Base-by-base conservation (phyloP, 495 filamentous ascomycete species). In the Aspergillus steynii region DNA sequence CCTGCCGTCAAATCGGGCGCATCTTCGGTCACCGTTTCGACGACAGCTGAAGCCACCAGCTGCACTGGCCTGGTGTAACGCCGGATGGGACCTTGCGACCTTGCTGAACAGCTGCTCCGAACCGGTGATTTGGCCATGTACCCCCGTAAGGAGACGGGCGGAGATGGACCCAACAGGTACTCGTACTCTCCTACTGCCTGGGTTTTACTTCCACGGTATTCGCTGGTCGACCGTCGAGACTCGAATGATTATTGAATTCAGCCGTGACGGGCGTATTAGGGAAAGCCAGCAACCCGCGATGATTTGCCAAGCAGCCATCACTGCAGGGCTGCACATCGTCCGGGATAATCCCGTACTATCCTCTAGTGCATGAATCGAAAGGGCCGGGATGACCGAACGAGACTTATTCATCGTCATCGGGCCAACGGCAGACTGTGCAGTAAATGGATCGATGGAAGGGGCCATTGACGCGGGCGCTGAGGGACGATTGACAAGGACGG, bases 281-380 rank as follows among this genome's bases (percentile, higher is more conserved):
- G 34, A 32, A 32, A 34, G 8, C 14, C 20, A 28, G 51, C 15
- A 53, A 31, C 15, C 29, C 31, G 25, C 50, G 50, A 28, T 50
- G 34, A 31, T 15, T 48, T 58, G 55, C 55, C 29, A 31, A 58
- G 55, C 50, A 58, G 50, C 45, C 55, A 58, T 50, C 46, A 29
- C 55, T 5, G 55, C 55, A 58, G 32, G 46, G 50, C 62, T 61
- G 58, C 50, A 56, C 34, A 53, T 51, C 58, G 58, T 58, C 50
- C 56, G 58, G 54, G 53, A 55, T 58, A 42, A 51, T 50, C 48
- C 50, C 50, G 53, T 56, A 32, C 46, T 48, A 42, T 42, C 37
- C 37, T 10, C 9, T 42, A 14, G 9, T 42, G 37, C 37, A 12
- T 42, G 37, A 42, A 15, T 42, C 37, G 9, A 42, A 42, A 42